phyloP scores from a whole-genome alignment of 257 asterid genomes.

The Dorcoceras hygrometricum region DNA sequence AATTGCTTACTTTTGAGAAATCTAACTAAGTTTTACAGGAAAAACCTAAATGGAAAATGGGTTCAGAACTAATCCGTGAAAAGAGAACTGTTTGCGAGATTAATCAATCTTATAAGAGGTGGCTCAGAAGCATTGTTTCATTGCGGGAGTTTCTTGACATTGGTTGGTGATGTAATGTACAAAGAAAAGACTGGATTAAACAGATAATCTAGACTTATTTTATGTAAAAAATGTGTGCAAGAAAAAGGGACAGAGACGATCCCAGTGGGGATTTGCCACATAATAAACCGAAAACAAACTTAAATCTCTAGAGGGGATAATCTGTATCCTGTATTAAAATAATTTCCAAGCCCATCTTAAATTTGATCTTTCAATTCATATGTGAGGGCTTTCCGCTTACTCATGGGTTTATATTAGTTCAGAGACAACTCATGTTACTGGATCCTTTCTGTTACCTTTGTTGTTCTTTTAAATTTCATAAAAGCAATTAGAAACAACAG shows the following conservation, averaged over 20 bases:
- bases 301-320: not conserved
- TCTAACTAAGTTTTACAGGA: constrained; percentile 24
- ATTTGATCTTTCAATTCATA: not conserved
- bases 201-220: constrained; percentile 12
- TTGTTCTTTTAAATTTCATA: not conserved
- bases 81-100: constrained; percentile 19
- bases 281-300: not conserved
- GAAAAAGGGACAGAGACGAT: not conserved
- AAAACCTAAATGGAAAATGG: constrained; percentile 25
- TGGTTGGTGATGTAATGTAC: constrained; percentile 18
- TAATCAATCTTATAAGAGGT: constrained; percentile 21
- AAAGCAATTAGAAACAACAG: not conserved
- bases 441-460: not conserved
- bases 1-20: constrained; percentile 12
- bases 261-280: constrained; percentile 8
- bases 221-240: not conserved
- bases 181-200: constrained; percentile 5
- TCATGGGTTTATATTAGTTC: not conserved
- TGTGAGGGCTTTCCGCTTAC: not conserved
- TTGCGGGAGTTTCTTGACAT: constrained; percentile 22
- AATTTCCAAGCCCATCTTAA: not conserved
- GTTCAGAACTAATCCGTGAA: constrained; percentile 4
- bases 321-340: not conserved
- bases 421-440: not conserved
- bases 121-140: constrained; percentile 6